These are phyloP conservation scores for Picea mariana DNA, from an alignment of 83 land plant genomes.

Conservation along the genomic window DNA sequence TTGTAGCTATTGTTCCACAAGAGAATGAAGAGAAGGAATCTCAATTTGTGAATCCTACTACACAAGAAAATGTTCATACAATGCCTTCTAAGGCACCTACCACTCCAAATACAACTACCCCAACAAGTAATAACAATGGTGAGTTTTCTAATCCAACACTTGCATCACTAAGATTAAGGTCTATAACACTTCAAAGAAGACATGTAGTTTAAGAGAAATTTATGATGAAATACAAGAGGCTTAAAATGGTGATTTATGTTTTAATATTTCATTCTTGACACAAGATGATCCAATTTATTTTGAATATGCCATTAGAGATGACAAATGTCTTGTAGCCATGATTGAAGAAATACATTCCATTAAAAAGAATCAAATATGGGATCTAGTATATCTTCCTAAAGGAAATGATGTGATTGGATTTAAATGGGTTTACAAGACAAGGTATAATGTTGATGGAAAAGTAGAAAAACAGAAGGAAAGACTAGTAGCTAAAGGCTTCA, in stretches of 20 bases:
- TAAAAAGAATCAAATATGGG: slow-evolving; percentile 27
- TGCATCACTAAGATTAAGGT: no score
- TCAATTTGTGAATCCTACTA: slow-evolving; percentile 1
- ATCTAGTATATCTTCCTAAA: slow-evolving; percentile 11
- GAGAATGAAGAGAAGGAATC: not conserved
- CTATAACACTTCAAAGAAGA: no score
- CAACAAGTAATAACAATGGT: not conserved
- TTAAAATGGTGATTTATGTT: not conserved
- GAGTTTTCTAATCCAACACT: not conserved
- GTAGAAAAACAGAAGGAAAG: slow-evolving; percentile 19
- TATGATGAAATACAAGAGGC: no score
- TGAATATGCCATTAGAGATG: slow-evolving; percentile 13
- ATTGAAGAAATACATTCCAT: slow-evolving; percentile 21
- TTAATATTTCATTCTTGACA: not conserved
- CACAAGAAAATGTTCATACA: slow-evolving; percentile 10
- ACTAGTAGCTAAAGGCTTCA: slow-evolving; percentile 20
- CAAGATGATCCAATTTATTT: slow-evolving; percentile 10
- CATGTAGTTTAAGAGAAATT: no score
- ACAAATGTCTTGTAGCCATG: slow-evolving; percentile 17
- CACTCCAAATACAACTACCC: not conserved
- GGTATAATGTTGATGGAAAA: slow-evolving; percentile 13
- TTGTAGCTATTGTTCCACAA: not conserved
- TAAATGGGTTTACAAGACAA: slow-evolving; percentile 27
- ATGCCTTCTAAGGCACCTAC: not conserved
- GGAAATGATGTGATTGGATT: slow-evolving; percentile 5